phyloP scores from a whole-genome alignment of 257 asterid species.

The Ehretia macrophylla region DNA sequence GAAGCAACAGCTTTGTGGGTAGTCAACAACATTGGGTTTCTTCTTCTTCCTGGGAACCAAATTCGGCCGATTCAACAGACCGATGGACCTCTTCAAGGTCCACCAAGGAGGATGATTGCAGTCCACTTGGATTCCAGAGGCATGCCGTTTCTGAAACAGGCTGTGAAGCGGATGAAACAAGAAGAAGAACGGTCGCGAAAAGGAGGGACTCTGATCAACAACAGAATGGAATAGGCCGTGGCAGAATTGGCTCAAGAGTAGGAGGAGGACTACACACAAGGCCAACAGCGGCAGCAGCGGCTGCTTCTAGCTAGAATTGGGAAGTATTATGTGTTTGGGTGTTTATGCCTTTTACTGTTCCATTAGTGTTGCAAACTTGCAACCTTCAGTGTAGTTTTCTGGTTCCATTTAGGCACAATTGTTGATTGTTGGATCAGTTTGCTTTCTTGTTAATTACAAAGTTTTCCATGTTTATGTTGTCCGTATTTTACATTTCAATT shows the following conservation, averaged over 20 bases:
- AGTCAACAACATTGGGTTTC: conserved; percentile 52
- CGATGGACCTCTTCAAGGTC: conserved; percentile 55
- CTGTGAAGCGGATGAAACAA: conserved; percentile 21
- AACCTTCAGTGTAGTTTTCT: conserved; percentile 24
- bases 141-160: conserved; percentile 28
- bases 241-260: conserved; percentile 36
- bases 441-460: too few species aligned
- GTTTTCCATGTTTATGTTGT: too few species aligned
- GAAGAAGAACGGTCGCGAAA: conserved; percentile 31
- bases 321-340: neutral
- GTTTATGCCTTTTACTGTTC: too few species aligned
- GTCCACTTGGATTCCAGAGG: conserved; percentile 37
- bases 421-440: neutral
- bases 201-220: conserved; percentile 39
- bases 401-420: neutral
- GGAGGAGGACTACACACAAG: conserved; percentile 1
- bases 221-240: conserved; percentile 41
- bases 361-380: conserved; percentile 35
- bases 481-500: too few species aligned
- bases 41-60: conserved; percentile 74
- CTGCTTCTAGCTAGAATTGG: conserved; percentile 18
- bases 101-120: conserved; percentile 30
- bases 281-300: conserved; percentile 21
- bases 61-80: conserved; percentile 62
- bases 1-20: conserved; percentile 67